Base-by-base conservation (phyloP, 192 early-diverging fungal genomes). In the Umbelopsis sp. region DNA sequence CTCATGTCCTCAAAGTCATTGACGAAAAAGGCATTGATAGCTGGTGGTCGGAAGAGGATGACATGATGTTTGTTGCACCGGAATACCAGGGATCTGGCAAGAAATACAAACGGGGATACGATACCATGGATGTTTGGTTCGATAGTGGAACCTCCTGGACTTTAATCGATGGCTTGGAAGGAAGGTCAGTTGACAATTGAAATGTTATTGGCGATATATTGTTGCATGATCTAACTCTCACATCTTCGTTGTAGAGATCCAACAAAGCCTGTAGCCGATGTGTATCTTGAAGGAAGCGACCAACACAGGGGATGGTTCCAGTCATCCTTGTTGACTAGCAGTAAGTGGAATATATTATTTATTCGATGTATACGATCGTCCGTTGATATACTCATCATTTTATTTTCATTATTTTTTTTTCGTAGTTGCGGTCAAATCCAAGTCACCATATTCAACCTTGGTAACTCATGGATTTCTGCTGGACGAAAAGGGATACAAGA, bases 121-220 rank as follows among this genome's bases (percentile, higher is more conserved):
- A 94, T 70, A 94, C 91, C 0, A 93, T 94, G 93, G 93, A 94
- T 66, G 93, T 94, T 25, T 94, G 93, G 91, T 94, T 94, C 68
- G 93, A 94, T 71, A 91, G 89, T 71, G 93, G 93, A 8, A 89
- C 88, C 44, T 91, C 88, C 25, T 93, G 93, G 93, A 88, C 87
- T 32, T 76, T 88, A 71, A 72, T 94, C 0, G 85, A 84, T 44
- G 83, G 77, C 45, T 73, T 80, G 68, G 77, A 45, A 52, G 78
- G 53, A 50, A 49, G 68, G 77, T 75, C 65, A 49, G 32, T 45
- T 1, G 52, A 5, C 38, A 3, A 6, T 20, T 56, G 2, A 14
- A 4, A 45, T 66, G 24, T 21, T 17, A n/a, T 1, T 44, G 4
- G 38, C 2, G 0, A 11, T 41, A 11, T 24, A 0, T 34, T 17